phyloP scores from a whole-genome alignment of 2,329 filamentous ascomycete species.

The Thielaviopsis euricoi region DNA sequence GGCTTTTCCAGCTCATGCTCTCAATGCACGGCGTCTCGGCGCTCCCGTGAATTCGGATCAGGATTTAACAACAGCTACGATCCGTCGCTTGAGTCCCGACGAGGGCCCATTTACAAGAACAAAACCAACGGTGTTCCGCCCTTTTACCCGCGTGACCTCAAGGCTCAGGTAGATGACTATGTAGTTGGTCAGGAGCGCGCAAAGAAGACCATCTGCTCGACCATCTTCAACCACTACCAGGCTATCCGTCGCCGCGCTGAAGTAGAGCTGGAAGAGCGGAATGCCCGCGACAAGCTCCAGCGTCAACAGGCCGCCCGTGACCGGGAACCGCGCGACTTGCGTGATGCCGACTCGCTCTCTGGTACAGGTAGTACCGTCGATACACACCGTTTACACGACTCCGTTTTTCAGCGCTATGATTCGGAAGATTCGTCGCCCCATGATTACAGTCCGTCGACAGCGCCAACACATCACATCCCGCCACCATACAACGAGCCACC shows the following conservation, averaged over 20 bases:
- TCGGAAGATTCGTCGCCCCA: slow-evolving; percentile 16
- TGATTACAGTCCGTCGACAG: slow-evolving; percentile 5
- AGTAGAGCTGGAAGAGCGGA: slow-evolving; percentile 51
- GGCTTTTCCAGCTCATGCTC: slow-evolving; percentile 15
- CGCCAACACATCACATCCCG: not conserved
- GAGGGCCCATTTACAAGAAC: slow-evolving; percentile 40
- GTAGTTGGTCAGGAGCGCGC: slow-evolving; percentile 91
- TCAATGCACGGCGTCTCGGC: slow-evolving; percentile 19
- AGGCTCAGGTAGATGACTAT: slow-evolving; percentile 85
- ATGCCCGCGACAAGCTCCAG: slow-evolving; percentile 44
- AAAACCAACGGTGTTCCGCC: slow-evolving; percentile 41
- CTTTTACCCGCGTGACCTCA: slow-evolving; percentile 54
- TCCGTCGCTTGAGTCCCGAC: slow-evolving; percentile 32
- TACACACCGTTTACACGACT: slow-evolving; percentile 1
- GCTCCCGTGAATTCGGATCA: slow-evolving; percentile 35
- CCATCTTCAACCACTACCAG: slow-evolving; percentile 95
- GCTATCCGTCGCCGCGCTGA: slow-evolving; percentile 63
- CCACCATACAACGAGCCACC: not conserved
- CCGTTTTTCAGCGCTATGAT: slow-evolving; percentile 2
- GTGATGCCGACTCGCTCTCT: slow-evolving; percentile 4
- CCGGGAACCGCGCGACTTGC: slow-evolving; percentile 27
- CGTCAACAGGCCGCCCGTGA: slow-evolving; percentile 58
- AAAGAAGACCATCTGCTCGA: slow-evolving; percentile 83
- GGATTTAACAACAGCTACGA: slow-evolving; percentile 45
- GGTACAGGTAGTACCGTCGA: not conserved